phyloP scores from a whole-genome alignment of 106 monocot genomes.

The Allium cepa region DNA sequence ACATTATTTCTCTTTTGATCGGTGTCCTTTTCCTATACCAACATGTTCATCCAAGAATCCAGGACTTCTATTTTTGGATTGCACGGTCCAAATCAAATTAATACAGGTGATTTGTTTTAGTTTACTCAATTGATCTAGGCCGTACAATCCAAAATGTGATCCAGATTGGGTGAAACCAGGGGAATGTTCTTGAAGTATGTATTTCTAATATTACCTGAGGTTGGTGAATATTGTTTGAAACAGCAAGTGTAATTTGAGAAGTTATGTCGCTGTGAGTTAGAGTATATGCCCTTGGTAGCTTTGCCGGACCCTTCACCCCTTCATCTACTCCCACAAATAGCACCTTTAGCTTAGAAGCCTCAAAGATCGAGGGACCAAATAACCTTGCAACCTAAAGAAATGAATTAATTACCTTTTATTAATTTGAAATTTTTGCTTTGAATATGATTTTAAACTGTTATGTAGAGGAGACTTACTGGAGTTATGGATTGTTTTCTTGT shows the following conservation, averaged over 20 bases:
- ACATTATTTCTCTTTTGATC: too few relatives aligned
- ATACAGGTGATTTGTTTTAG: too few relatives aligned
- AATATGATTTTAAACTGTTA: neutral
- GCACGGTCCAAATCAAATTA: too few relatives aligned
- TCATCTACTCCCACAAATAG: slow-evolving; percentile 61
- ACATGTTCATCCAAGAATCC: too few relatives aligned
- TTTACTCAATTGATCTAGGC: too few relatives aligned
- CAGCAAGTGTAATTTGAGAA: slow-evolving; percentile 73
- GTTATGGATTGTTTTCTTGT: slow-evolving; percentile 10
- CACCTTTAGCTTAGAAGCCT: slow-evolving; percentile 91
- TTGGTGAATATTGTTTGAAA: slow-evolving; percentile 72
- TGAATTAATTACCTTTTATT: neutral
- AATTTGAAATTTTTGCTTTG: neutral
- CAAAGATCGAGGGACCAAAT: slow-evolving; percentile 90
- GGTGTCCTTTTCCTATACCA: too few relatives aligned
- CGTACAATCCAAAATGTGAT: too few relatives aligned
- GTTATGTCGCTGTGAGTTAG: slow-evolving; percentile 98
- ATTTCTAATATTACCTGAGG: slow-evolving; percentile 45
- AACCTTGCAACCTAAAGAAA: slow-evolving; percentile 53
- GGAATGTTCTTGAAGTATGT: too few relatives aligned
- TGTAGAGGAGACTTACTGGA: slow-evolving; percentile 13
- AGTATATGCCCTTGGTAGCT: slow-evolving; percentile 78
- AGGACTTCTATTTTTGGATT: too few relatives aligned
- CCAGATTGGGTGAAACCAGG: too few relatives aligned
- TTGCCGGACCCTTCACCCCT: slow-evolving; percentile 60